A percentile compares a stretch with the other conserved stretches of the same genome.
Evolutionary conservation across 2,329 filamentous ascomycete species (phyloP).

Genomic region (Mycosphaerella arachidis): DNA sequence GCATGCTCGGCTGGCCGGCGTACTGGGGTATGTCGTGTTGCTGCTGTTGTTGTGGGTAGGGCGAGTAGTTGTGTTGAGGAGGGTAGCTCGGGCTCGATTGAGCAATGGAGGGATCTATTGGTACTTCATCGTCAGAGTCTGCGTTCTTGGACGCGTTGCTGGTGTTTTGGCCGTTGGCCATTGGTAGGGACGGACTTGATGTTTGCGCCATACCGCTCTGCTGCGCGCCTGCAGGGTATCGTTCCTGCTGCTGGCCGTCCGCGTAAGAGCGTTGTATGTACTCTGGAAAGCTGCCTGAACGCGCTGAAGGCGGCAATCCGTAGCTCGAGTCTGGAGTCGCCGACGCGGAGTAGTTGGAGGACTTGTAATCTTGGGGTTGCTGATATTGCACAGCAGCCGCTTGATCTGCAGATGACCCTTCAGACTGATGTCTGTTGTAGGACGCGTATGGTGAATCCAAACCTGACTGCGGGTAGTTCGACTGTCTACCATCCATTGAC

Average conservation of each 20-base stretch:
- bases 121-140: slow-evolving; percentile 94
- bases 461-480: slow-evolving; percentile 51
- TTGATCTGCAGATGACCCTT: slow-evolving; percentile 82
- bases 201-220: slow-evolving; percentile 90
- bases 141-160: slow-evolving; percentile 51
- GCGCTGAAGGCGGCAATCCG: slow-evolving; percentile 68
- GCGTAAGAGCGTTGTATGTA: slow-evolving; percentile 71
- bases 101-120: slow-evolving; percentile 98
- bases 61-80: slow-evolving; percentile 74
- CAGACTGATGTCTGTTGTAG: slow-evolving; percentile 65
- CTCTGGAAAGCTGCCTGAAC: slow-evolving; percentile 80
- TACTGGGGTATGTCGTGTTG: slow-evolving; percentile 86
- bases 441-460: slow-evolving; percentile 51
- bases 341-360: slow-evolving; percentile 61
- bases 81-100: slow-evolving; percentile 88
- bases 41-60: slow-evolving; percentile 74
- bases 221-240: slow-evolving; percentile 69
- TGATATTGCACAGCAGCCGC: slow-evolving; percentile 88
- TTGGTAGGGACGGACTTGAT: slow-evolving; percentile 87
- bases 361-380: slow-evolving; percentile 73
- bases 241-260: slow-evolving; percentile 67
- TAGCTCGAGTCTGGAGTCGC: slow-evolving; percentile 88
- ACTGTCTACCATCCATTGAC: slow-evolving; percentile 53
- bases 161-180: slow-evolving; percentile 79
- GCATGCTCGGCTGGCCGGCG: slow-evolving; percentile 56